phyloP scores from a whole-genome alignment of 1,139 yeast species.

The Taiozyma sp. region DNA sequence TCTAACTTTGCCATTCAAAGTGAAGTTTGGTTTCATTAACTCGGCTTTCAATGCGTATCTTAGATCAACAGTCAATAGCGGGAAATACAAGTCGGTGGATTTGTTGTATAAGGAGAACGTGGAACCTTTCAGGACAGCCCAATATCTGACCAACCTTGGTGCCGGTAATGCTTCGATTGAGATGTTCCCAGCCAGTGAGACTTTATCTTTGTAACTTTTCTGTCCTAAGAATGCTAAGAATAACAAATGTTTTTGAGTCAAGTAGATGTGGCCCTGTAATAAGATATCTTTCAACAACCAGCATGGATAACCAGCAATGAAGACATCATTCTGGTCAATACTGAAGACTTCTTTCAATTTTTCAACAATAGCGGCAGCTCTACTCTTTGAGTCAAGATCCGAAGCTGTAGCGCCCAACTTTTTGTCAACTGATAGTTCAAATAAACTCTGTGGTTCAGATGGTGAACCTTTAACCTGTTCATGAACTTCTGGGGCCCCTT shows the following conservation, averaged over 20 bases:
- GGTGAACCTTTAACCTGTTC: neutral
- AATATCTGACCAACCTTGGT: constrained; percentile 38
- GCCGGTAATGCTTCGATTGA: constrained; percentile 22
- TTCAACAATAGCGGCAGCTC: constrained; percentile 30
- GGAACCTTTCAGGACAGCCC: constrained; percentile 74
- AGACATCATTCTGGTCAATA: constrained; percentile 43
- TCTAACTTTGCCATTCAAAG: constrained; percentile 25
- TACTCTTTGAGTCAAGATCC: constrained; percentile 14
- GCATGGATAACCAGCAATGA: constrained; percentile 55
- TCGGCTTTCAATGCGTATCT: constrained; percentile 60
- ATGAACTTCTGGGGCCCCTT: neutral
- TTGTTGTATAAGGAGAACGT: constrained; percentile 64
- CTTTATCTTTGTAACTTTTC: constrained; percentile 21
- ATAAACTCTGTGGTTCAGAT: constrained; percentile 21
- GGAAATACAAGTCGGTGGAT: constrained; percentile 80
- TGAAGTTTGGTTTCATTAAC: constrained; percentile 27
- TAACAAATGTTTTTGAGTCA: constrained; percentile 59
- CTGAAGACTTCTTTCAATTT: constrained; percentile 32
- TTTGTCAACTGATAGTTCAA: constrained; percentile 32
- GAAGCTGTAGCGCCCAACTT: constrained; percentile 12
- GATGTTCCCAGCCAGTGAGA: constrained; percentile 27
- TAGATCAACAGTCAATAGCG: constrained; percentile 68
- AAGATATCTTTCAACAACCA: constrained; percentile 83
- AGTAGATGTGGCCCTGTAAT: constrained; percentile 77
- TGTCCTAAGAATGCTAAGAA: constrained; percentile 83